Evolutionary conservation across 148 eudicot genomes (phyloP).

Genomic region (Linanthus parryae): DNA sequence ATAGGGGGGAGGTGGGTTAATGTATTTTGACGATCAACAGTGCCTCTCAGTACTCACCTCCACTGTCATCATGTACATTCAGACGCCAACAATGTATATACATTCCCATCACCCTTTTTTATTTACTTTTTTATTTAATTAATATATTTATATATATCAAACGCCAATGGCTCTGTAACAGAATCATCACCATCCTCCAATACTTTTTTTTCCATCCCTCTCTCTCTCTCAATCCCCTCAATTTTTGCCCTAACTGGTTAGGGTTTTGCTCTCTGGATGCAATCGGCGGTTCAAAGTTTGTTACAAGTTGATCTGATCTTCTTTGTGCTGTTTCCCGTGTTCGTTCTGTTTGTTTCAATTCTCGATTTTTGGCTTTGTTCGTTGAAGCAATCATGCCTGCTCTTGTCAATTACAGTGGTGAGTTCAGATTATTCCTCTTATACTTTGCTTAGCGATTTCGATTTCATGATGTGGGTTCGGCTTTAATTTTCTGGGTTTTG

Average conservation of each 20-base stretch:
- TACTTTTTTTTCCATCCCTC: background rate
- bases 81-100: too few relatives aligned
- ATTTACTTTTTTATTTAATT: too few relatives aligned
- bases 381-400: slow-evolving; percentile 47
- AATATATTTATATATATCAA: too few relatives aligned
- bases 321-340: slow-evolving; percentile 24
- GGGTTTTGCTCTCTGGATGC: slow-evolving; percentile 24
- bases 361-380: slow-evolving; percentile 14
- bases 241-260: slow-evolving; percentile 20
- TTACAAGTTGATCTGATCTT: background rate
- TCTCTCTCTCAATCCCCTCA: slow-evolving; percentile 3
- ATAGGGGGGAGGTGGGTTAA: too few relatives aligned
- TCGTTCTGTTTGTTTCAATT: slow-evolving; percentile 22
- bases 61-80: too few relatives aligned
- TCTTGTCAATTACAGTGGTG: slow-evolving; percentile 76
- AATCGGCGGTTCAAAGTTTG: slow-evolving; percentile 14
- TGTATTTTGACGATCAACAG: too few relatives aligned
- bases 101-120: too few relatives aligned
- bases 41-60: too few relatives aligned
- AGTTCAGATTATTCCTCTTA: slow-evolving; percentile 14
- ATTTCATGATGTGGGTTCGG: background rate
- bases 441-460: background rate
- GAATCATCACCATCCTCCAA: too few relatives aligned
- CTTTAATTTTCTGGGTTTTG: background rate
- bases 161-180: too few relatives aligned